These are phyloP conservation scores for Colletotrichum musicola DNA, from an alignment of 2,329 filamentous ascomycete genomes.

Conservation along the genomic window DNA sequence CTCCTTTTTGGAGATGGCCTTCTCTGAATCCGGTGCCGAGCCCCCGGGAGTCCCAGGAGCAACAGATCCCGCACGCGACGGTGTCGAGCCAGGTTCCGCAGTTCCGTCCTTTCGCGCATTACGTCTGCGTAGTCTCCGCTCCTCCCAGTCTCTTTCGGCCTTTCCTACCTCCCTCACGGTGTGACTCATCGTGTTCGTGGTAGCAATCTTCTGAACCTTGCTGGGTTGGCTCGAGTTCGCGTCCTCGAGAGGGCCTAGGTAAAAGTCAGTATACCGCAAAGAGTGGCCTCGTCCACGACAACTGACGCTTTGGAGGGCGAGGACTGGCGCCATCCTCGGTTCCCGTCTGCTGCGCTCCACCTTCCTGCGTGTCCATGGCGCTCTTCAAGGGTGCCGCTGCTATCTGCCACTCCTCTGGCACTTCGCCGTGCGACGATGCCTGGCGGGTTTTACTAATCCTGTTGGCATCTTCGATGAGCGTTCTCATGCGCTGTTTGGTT, in stretches of 20 bases:
- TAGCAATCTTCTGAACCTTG: slow-evolving; percentile 61
- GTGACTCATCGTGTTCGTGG: slow-evolving; percentile 62
- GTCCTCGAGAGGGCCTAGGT: slow-evolving; percentile 53
- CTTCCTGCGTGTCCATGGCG: slow-evolving; percentile 31
- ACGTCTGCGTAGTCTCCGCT: slow-evolving; percentile 76
- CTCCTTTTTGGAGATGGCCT: slow-evolving; percentile 89
- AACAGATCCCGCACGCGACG: slow-evolving; percentile 67
- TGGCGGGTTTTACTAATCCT: slow-evolving; percentile 78
- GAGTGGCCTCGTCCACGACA: slow-evolving; percentile 33
- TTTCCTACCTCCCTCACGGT: slow-evolving; percentile 73
- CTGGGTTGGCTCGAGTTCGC: slow-evolving; percentile 51
- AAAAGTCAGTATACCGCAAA: slow-evolving; percentile 33
- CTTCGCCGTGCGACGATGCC: slow-evolving; percentile 81
- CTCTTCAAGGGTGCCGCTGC: slow-evolving; percentile 70
- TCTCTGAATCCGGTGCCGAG: slow-evolving; percentile 73
- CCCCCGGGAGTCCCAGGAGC: slow-evolving; percentile 73
- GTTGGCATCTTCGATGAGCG: slow-evolving; percentile 82
- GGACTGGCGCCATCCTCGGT: slow-evolving; percentile 65
- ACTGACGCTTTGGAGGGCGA: slow-evolving; percentile 71
- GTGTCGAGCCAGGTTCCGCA: slow-evolving; percentile 60
- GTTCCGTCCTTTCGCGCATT: slow-evolving; percentile 72
- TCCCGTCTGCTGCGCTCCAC: slow-evolving; percentile 43
- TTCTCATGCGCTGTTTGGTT: slow-evolving; percentile 81
- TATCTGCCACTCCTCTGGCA: slow-evolving; percentile 82
- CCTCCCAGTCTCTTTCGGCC: slow-evolving; percentile 79